Base-by-base conservation (phyloP, 306 rosid genomes). In the Citrullus mucosospermus region DNA sequence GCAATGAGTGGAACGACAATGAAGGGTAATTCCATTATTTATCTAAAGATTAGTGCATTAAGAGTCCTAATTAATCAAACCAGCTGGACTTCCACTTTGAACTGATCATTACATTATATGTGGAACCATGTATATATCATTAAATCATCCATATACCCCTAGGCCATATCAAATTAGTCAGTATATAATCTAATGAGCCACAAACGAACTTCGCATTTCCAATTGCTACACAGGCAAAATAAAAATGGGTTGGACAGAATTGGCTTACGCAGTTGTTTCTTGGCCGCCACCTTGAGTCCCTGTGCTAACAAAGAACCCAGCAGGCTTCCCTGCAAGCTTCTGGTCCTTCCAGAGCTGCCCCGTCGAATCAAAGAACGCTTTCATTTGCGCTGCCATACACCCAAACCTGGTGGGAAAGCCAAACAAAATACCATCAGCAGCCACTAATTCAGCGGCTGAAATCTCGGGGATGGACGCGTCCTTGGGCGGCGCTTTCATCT, bases 281-380 rank as follows among this genome's bases (percentile, higher is more conserved):
- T 95, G 99, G 81, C 99, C 99, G 44, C 99, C 99, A 4, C 99
- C 98, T 83, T 91, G 99, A 30, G 99, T 95, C 2, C 99, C 97
- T 5, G 99, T 91, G 50, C 99, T 92, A 4, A 95, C 93, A 80
- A 95, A 95, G 78, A 95, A 86, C 9, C 99, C 99, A 0, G 91
- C 98, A 1, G 99, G 98, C 73, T 92, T 95, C 46, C 99, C 97
- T 1, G 99, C 92, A 30, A 95, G 99, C 78, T 77, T 92, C 87
- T 95, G 99, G 72, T 85, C 96, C 84, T 83, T 86, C 97, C 98
- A 95, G 82, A 95, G 80, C 75, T 84, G 86, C 59, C 92, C 93
- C 0, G 99, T 95, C 6, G 98, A 86, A 63, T 95, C 98, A 41
- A 95, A 95, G 74, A 92, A 95, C 25, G 98, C 93, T 83, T 95